Evolutionary conservation across 257 asterid genomes (phyloP).

Genomic region (Gentiana straminea): DNA sequence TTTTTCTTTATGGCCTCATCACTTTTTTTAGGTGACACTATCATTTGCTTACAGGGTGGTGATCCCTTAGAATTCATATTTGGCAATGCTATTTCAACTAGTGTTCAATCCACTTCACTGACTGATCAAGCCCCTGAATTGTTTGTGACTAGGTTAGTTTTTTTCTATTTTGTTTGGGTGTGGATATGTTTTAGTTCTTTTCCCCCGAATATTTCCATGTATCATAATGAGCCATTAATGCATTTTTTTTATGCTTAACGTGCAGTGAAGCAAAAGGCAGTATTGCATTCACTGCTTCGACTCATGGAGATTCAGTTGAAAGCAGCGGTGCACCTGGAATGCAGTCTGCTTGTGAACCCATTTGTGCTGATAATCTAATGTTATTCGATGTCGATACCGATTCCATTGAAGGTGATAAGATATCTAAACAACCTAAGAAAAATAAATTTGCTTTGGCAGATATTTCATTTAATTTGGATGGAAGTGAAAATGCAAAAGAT

Average conservation of each 20-base stretch:
- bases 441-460: conserved; percentile 39
- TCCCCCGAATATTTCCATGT: too few relatives aligned
- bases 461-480: conserved; percentile 33
- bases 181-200: too few relatives aligned
- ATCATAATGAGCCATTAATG: background rate
- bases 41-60: conserved; percentile 58
- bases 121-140: conserved; percentile 57
- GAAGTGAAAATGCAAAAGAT: conserved; percentile 30
- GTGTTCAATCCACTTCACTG: conserved; percentile 73
- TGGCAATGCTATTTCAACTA: conserved; percentile 47
- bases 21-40: conserved; percentile 15
- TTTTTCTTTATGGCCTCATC: conserved; percentile 7
- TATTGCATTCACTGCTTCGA: conserved; percentile 64
- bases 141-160: conserved; percentile 45
- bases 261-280: conserved; percentile 82
- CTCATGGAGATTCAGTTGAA: conserved; percentile 87
- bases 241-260: conserved; percentile 5
- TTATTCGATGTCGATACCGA: conserved; percentile 65
- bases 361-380: conserved; percentile 86
- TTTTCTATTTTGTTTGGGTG: conserved; percentile 10
- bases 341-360: conserved; percentile 52
- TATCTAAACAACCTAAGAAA: conserved; percentile 35
- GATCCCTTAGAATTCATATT: conserved; percentile 66
- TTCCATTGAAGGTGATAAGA: conserved; percentile 45
- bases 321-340: conserved; percentile 76